Evolutionary conservation across 805 yeast species (phyloP).

Genomic region (Metschnikowia lachancei): DNA sequence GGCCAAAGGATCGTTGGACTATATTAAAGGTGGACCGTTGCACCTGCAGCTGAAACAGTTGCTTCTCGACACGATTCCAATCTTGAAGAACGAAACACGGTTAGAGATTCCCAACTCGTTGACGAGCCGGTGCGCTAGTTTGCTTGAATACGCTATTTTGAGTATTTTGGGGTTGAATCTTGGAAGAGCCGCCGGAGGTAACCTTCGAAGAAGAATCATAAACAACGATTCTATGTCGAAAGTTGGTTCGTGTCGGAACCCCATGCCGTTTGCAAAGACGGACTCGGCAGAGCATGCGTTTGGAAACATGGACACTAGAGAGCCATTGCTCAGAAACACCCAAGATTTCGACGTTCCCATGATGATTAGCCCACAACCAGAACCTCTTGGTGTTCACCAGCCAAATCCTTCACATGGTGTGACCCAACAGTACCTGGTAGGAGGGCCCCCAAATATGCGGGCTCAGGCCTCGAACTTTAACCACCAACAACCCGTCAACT

Average conservation of each 20-base stretch:
- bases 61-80: slow-evolving; percentile 48
- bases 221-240: slow-evolving; percentile 11
- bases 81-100: slow-evolving; percentile 49
- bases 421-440: too few relatives aligned
- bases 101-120: slow-evolving; percentile 52
- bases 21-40: slow-evolving; percentile 77
- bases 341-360: too few relatives aligned
- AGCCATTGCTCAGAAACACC: neutral
- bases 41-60: slow-evolving; percentile 65
- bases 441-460: too few relatives aligned
- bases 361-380: too few relatives aligned
- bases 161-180: slow-evolving; percentile 56
- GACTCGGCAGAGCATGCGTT: neutral
- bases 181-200: slow-evolving; percentile 18
- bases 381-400: too few relatives aligned
- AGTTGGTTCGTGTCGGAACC: neutral
- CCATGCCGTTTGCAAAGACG: neutral
- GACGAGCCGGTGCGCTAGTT: slow-evolving; percentile 52
- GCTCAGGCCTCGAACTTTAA: too few relatives aligned
- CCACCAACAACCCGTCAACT: too few relatives aligned
- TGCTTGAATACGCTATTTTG: slow-evolving; percentile 58
- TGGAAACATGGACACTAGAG: neutral
- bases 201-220: slow-evolving; percentile 10
- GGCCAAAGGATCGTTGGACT: slow-evolving; percentile 76
- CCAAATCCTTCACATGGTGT: too few relatives aligned